Conservation (phyloP, 345 rosid genomes). For the thale cress (Arabidopsis thaliana) region DNA sequence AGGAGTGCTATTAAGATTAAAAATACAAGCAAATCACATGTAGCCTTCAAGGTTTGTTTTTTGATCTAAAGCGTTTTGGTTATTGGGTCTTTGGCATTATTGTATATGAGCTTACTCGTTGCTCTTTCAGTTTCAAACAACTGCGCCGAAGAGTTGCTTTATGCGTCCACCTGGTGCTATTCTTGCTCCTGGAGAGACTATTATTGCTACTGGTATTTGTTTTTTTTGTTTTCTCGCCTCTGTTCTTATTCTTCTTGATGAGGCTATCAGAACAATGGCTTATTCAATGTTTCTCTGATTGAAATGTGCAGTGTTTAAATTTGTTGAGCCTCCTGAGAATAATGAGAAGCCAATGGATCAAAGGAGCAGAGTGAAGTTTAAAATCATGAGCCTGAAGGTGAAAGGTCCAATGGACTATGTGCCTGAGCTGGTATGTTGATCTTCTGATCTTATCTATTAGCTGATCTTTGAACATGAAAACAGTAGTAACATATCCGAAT, state of each 20-base stretch:
- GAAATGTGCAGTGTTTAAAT: conserved; percentile 74
- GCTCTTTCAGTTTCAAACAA: conserved; percentile 86
- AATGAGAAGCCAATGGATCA: conserved; percentile 92
- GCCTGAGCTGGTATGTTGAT: conserved; percentile 86
- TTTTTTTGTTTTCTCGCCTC: not conserved
- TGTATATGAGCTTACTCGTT: not conserved
- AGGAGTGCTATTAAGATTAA: conserved; percentile 94
- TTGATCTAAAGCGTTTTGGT: not conserved
- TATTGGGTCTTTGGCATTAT: not conserved
- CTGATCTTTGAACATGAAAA: not conserved
- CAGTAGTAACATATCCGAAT: not conserved
- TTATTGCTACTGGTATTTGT: conserved; percentile 82
- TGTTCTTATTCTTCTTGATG: conserved; percentile 4
- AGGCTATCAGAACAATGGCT: conserved; percentile 10
- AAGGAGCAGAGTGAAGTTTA: conserved; percentile 88
- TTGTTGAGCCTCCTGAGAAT: conserved; percentile 94
- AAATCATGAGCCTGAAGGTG: conserved; percentile 94
- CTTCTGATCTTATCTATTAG: not conserved
- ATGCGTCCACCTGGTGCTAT: conserved; percentile 99
- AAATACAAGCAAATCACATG: conserved; percentile 89
- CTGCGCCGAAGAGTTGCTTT: conserved; percentile 98
- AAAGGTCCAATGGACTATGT: conserved; percentile 85
- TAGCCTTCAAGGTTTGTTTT: conserved; percentile 82
- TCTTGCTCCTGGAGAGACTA: conserved; percentile 90
- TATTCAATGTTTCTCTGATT: not conserved